These are phyloP conservation scores for Arthrobotrys sinensis DNA, from an alignment of 2,329 filamentous ascomycete species.

Conservation along the genomic window DNA sequence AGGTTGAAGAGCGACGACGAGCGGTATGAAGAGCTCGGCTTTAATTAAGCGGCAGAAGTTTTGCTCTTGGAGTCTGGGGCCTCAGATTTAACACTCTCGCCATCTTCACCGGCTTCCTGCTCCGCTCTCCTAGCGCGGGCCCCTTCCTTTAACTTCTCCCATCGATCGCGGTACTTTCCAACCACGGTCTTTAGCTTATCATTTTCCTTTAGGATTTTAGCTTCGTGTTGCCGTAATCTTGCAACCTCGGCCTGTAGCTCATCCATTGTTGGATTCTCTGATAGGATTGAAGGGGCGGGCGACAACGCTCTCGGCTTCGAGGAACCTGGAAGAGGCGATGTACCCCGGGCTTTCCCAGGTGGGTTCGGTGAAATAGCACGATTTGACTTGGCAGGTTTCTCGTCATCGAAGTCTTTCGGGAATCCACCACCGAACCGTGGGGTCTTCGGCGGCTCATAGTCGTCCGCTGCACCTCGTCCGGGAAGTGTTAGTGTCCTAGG, in stretches of 20 bases:
- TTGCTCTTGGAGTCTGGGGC: constrained; percentile 45
- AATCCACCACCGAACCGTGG: constrained; percentile 54
- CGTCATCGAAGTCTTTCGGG: constrained; percentile 58
- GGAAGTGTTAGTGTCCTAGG: constrained; percentile 50
- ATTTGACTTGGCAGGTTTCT: constrained; percentile 42
- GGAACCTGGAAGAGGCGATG: constrained; percentile 62
- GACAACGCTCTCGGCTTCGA: constrained; percentile 59
- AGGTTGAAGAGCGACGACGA: constrained; percentile 6
- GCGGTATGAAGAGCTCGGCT: neutral
- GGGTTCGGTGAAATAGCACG: constrained; percentile 47
- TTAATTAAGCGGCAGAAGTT: constrained; percentile 6
- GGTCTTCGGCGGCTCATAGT: constrained; percentile 57
- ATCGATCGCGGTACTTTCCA: constrained; percentile 75
- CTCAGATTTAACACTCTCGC: constrained; percentile 48
- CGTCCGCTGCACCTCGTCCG: constrained; percentile 47
- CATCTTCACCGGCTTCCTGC: constrained; percentile 55
- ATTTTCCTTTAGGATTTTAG: constrained; percentile 71
- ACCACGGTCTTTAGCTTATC: constrained; percentile 74
- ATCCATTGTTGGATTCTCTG: constrained; percentile 62
- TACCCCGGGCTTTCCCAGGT: constrained; percentile 30
- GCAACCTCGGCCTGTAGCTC: constrained; percentile 60
- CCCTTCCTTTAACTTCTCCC: constrained; percentile 79
- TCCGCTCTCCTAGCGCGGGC: constrained; percentile 69
- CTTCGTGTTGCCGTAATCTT: constrained; percentile 62
- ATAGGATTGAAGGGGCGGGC: constrained; percentile 43